Base-by-base conservation (phyloP, 1,139 yeast species). In the Hansenula anomala region DNA sequence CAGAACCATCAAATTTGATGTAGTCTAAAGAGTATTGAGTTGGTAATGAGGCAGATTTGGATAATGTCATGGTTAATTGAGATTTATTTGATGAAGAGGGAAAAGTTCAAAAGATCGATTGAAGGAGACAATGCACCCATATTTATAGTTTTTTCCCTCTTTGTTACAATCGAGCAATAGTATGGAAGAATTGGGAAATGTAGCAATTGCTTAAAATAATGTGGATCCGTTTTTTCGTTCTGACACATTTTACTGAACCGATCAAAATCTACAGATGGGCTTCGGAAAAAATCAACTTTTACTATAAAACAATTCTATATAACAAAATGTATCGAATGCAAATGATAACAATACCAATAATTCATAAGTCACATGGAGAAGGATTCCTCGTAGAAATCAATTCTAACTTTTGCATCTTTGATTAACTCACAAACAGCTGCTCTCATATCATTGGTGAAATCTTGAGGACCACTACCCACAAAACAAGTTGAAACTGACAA, bases 391-490 rank as follows among this genome's bases (percentile, higher is more conserved):
- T 60, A 56, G 40, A 62, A 62, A 37, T 66, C 71, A 17, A 71
- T 62, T 28, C 69, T 57, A 14, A 59, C 58, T 11, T 41, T 44
- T 2, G 61, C 42, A 13, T 45, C 44, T 17, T 46, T 49, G n/a
- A 58, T 47, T 12, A 56, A 40, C 2, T 48, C 47, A n/a, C 55
- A 46, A 7, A 63, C 63, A 7, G 64, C 54, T 5, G 47, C 36
- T 43, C 76, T 61, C 6, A 66, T 51, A 18, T 58, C 62, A 39
- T 67, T 71, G 30, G 61, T 64, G 51, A 73, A 62, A 2, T 52
- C 19, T 1, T 59, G 46, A 3, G 78, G 75, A 4, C 76, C 78
- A 54, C 76, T 71, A 8, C 64, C 55, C 19, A 71, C 48, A 23
- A 73, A 58, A 3, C 59, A 56, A 1, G 61, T 49, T 1, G 60